Percentiles rank a stretch among this genome's conserved stretches.
Evolutionary conservation across 331 rosid species (phyloP).

Genomic region (Pyracantha coccinea): DNA sequence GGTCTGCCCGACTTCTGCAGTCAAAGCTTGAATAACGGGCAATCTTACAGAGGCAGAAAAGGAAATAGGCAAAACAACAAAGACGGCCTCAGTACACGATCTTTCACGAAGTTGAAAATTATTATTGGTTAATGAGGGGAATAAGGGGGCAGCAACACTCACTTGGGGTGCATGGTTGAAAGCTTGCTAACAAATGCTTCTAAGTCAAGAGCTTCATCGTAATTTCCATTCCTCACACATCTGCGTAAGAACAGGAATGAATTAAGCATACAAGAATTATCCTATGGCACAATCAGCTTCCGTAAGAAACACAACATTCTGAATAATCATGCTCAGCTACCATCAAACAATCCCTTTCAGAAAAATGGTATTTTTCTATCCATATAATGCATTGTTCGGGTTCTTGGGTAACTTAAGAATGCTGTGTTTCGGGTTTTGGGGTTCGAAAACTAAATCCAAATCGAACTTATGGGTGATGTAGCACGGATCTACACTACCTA

Average conservation of each 20-base stretch:
- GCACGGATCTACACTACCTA: neutral
- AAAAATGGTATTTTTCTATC: neutral
- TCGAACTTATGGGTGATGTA: neutral
- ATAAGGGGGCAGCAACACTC: constrained; percentile 22
- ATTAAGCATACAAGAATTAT: neutral
- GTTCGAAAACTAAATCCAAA: neutral
- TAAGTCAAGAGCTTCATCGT: constrained; percentile 93
- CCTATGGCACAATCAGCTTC: neutral
- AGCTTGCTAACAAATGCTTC: constrained; percentile 92
- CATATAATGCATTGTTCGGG: neutral
- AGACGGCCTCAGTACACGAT: constrained; percentile 3
- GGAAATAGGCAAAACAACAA: neutral
- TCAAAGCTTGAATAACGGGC: constrained; percentile 77
- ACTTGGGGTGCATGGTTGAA: constrained; percentile 97
- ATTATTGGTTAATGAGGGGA: neutral
- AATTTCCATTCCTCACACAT: constrained; percentile 96
- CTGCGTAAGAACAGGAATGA: constrained; percentile 33
- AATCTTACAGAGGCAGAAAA: constrained; percentile 30
- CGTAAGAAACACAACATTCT: neutral
- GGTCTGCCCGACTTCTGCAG: constrained; percentile 81
- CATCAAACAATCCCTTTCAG: neutral
- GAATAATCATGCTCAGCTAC: neutral
- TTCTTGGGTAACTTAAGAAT: neutral
- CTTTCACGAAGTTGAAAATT: constrained; percentile 8
- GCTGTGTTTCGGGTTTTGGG: too few species aligned